phyloP scores from a whole-genome alignment of 805 yeast species.

The Aciculoconidium aculeatum region DNA sequence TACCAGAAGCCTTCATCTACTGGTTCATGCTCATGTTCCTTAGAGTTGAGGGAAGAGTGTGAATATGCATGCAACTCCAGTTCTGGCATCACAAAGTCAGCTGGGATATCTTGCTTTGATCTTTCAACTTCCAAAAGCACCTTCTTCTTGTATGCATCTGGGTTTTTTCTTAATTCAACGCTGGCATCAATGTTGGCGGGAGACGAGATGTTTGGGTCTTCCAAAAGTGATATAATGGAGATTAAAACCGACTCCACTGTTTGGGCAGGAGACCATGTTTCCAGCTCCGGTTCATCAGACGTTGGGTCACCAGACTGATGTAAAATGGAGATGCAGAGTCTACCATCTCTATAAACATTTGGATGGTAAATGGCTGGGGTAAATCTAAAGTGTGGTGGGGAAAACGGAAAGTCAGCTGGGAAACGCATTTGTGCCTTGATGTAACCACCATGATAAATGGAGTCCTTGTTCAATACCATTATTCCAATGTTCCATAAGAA shows the following conservation, averaged over 20 bases:
- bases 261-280: conserved; percentile 93
- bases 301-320: conserved; percentile 90
- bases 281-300: conserved; percentile 86
- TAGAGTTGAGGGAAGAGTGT: conserved; percentile 24
- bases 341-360: conserved; percentile 88
- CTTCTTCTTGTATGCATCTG: conserved; percentile 66
- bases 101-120: conserved; percentile 81
- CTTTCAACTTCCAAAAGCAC: conserved; percentile 79
- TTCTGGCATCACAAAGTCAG: conserved; percentile 77
- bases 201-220: conserved; percentile 88
- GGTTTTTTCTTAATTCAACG: conserved; percentile 79
- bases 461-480: conserved; percentile 84
- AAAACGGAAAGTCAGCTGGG: conserved; percentile 84
- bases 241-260: conserved; percentile 87
- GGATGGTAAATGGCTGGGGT: conserved; percentile 94
- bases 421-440: conserved; percentile 92
- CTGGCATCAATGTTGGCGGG: conserved; percentile 98
- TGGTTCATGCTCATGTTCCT: conserved; percentile 46
- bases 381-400: conserved; percentile 90
- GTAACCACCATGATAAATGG: conserved; percentile 90
- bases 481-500: conserved; percentile 80
- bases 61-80: conserved; percentile 45
- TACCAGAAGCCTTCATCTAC: conserved; percentile 84
- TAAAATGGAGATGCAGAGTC: conserved; percentile 86
- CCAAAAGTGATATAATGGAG: conserved; percentile 82